phyloP scores from a whole-genome alignment of 1,284 basidiomycete genomes.

The Peniophora sp. region DNA sequence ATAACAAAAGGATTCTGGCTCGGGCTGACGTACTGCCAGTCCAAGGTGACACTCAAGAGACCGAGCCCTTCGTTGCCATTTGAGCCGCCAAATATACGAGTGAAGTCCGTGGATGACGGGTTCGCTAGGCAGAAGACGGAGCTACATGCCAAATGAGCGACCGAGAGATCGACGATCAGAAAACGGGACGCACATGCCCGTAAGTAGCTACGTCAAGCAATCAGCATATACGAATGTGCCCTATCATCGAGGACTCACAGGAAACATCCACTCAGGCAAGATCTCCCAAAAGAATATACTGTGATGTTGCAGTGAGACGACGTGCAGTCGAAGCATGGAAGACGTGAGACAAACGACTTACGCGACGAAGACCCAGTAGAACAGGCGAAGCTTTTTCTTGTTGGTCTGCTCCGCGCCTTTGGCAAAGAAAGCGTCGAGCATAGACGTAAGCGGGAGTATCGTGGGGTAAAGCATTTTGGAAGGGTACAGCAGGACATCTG shows the following conservation, averaged over 20 bases:
- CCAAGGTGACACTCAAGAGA: slow-evolving; percentile 37
- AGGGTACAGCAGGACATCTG: slow-evolving; percentile 19
- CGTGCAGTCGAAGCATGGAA: not conserved
- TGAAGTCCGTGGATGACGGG: slow-evolving; percentile 36
- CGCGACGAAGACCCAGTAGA: slow-evolving; percentile 41
- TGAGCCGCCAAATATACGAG: slow-evolving; percentile 52
- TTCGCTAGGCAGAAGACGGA: slow-evolving; percentile 54
- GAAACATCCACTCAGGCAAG: slow-evolving; percentile 43
- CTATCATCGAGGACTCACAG: slow-evolving; percentile 7
- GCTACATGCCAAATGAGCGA: too few species aligned
- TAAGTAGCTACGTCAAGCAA: not conserved
- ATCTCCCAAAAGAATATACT: slow-evolving; percentile 27
- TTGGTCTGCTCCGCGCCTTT: slow-evolving; percentile 14
- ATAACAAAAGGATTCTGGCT: slow-evolving; percentile 8
- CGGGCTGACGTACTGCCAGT: slow-evolving; percentile 33
- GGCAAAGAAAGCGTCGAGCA: slow-evolving; percentile 23
- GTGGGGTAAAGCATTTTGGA: slow-evolving; percentile 16
- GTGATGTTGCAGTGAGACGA: not conserved
- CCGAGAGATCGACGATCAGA: too few species aligned
- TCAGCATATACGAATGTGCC: not conserved
- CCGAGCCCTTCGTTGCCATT: slow-evolving; percentile 54
- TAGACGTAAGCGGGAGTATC: slow-evolving; percentile 23
- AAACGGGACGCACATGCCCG: too few species aligned
- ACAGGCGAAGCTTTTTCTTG: slow-evolving; percentile 33
- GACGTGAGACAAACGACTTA: slow-evolving; percentile 15